These are phyloP conservation scores for Macrotyloma uniflorum DNA, from an alignment of 306 rosid species.

Conservation along the genomic window DNA sequence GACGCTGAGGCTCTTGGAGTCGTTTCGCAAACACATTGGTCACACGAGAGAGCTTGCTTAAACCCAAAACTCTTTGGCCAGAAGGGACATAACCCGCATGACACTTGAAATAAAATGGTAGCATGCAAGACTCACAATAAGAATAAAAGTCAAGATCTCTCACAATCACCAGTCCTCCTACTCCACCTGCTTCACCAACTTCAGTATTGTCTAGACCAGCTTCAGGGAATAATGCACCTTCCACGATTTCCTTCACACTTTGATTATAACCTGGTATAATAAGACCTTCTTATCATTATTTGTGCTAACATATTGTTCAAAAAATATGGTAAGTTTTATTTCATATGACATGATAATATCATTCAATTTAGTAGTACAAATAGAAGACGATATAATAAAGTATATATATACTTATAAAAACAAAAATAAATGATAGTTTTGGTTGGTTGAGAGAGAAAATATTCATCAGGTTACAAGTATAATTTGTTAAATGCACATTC, in stretches of 20 bases:
- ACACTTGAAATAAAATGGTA: background rate
- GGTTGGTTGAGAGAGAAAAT: too few relatives aligned
- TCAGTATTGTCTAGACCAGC: background rate
- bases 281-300: background rate
- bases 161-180: slow-evolving; percentile 6
- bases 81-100: background rate
- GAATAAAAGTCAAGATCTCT: background rate
- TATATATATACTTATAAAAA: too few relatives aligned
- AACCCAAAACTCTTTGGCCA: background rate
- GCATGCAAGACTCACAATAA: background rate
- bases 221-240: slow-evolving; percentile 4
- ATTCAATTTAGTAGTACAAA: too few relatives aligned
- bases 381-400: too few relatives aligned
- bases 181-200: background rate
- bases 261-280: background rate
- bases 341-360: too few relatives aligned
- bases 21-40: background rate
- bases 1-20: slow-evolving; percentile 1
- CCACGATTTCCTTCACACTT: background rate
- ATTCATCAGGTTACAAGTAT: too few relatives aligned
- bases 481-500: too few relatives aligned
- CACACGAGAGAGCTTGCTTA: slow-evolving; percentile 19
- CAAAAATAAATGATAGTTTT: too few relatives aligned
- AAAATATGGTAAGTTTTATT: background rate
- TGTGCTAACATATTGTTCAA: background rate